Conservation (phyloP, 2,329 filamentous ascomycete genomes). For the Ceratocystis papillata region DNA sequence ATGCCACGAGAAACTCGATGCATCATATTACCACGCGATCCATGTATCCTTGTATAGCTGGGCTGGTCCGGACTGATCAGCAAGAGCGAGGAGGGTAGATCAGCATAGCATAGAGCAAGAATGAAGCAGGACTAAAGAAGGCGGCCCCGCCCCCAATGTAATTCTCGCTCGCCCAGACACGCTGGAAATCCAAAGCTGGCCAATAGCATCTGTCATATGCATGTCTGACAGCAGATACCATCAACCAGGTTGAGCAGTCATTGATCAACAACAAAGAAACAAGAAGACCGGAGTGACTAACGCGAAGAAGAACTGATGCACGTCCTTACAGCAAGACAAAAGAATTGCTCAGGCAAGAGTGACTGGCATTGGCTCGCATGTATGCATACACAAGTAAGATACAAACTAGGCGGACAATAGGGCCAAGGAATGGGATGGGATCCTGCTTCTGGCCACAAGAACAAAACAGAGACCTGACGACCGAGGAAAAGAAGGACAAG, state of each 20-base stretch:
- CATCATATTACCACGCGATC: slow-evolving; percentile 11
- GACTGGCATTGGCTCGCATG: not conserved
- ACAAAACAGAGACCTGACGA: not conserved
- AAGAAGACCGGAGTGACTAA: not conserved
- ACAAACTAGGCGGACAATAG: not conserved
- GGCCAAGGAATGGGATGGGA: not conserved
- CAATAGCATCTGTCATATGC: not conserved
- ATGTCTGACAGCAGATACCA: slow-evolving; percentile 5
- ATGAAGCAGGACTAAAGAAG: not conserved
- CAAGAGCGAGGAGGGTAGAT: not conserved
- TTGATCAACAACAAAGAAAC: not conserved
- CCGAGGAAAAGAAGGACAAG: not conserved
- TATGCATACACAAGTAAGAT: not conserved
- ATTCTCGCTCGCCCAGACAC: not conserved
- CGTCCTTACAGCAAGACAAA: not conserved
- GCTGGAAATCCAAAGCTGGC: not conserved
- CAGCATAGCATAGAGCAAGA: not conserved
- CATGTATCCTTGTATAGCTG: not conserved
- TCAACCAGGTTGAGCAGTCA: not conserved
- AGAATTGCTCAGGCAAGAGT: not conserved
- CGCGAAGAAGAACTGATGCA: not conserved
- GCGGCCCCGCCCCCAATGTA: not conserved
- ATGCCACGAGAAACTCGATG: slow-evolving; percentile 1
- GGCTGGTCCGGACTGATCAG: not conserved
- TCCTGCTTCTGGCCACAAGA: not conserved